Evolutionary conservation across 306 rosid species (phyloP).

Genomic region (Prunus fruticosa): DNA sequence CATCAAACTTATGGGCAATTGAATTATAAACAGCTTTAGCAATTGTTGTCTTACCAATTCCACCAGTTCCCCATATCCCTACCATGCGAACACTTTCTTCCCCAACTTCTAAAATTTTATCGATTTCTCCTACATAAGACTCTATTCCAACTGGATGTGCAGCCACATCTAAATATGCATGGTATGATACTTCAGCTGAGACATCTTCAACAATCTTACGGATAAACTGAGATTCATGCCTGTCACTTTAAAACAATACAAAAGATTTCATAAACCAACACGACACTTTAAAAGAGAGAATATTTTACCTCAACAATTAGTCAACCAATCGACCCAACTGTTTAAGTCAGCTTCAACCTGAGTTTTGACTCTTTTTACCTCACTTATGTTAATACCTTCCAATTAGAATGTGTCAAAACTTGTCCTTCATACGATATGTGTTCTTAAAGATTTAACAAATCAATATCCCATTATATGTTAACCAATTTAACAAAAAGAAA

Average conservation of each 20-base stretch:
- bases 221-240: background rate
- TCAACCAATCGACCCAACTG: background rate
- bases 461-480: background rate
- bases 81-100: background rate
- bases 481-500: too few species aligned
- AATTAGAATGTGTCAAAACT: background rate
- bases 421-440: background rate
- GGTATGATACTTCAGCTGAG: background rate
- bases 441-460: background rate
- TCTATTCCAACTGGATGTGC: background rate
- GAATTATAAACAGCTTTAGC: background rate
- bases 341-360: background rate
- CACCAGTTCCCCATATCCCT: slow-evolving; percentile 5
- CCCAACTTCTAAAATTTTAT: background rate
- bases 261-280: background rate
- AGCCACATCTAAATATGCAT: background rate
- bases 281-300: background rate
- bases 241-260: background rate
- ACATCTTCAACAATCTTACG: background rate
- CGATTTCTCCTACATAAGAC: background rate
- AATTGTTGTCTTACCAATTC: slow-evolving; percentile 1
- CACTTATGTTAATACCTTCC: background rate
- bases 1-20: background rate
- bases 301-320: background rate
- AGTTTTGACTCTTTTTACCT: background rate